A percentile compares a stretch with the other conserved stretches of the same genome.
phyloP scores from a whole-genome alignment of 2,329 filamentous ascomycete genomes.

The Hypomyces perniciosus region DNA sequence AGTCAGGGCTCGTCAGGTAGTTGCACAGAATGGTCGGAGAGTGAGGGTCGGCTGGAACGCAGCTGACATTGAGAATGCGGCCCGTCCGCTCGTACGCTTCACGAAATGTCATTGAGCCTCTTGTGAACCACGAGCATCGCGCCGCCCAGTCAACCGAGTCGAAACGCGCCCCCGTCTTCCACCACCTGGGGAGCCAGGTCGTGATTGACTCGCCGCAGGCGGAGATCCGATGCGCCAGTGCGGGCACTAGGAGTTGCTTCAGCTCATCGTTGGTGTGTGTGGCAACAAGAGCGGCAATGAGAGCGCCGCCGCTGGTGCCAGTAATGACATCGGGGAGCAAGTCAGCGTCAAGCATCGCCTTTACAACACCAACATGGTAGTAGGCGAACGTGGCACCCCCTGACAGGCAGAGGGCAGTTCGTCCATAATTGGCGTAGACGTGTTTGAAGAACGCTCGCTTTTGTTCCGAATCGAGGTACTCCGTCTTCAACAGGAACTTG shows the following conservation, averaged over 20 bases:
- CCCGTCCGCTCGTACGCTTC: slow-evolving; percentile 94
- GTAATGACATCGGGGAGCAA: slow-evolving; percentile 91
- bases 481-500: slow-evolving; percentile 60
- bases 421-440: slow-evolving; percentile 82
- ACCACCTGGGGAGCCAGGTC: slow-evolving; percentile 80
- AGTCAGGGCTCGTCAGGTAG: slow-evolving; percentile 91
- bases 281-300: slow-evolving; percentile 80
- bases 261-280: slow-evolving; percentile 91
- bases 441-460: slow-evolving; percentile 84
- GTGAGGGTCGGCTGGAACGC: slow-evolving; percentile 92
- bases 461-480: slow-evolving; percentile 61
- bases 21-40: slow-evolving; percentile 89
- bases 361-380: slow-evolving; percentile 91
- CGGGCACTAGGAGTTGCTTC: slow-evolving; percentile 75
- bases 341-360: slow-evolving; percentile 79
- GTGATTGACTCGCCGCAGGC: slow-evolving; percentile 74
- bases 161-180: slow-evolving; percentile 86
- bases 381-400: slow-evolving; percentile 94
- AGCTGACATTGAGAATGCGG: slow-evolving; percentile 90
- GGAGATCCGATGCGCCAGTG: slow-evolving; percentile 76
- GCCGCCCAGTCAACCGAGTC: slow-evolving; percentile 89
- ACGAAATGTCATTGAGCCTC: slow-evolving; percentile 85
- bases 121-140: slow-evolving; percentile 81
- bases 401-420: slow-evolving; percentile 86
- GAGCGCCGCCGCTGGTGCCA: slow-evolving; percentile 87